Evolutionary conservation across 768 basidiomycete species (phyloP).

Genomic region (Lyophyllum decastes): DNA sequence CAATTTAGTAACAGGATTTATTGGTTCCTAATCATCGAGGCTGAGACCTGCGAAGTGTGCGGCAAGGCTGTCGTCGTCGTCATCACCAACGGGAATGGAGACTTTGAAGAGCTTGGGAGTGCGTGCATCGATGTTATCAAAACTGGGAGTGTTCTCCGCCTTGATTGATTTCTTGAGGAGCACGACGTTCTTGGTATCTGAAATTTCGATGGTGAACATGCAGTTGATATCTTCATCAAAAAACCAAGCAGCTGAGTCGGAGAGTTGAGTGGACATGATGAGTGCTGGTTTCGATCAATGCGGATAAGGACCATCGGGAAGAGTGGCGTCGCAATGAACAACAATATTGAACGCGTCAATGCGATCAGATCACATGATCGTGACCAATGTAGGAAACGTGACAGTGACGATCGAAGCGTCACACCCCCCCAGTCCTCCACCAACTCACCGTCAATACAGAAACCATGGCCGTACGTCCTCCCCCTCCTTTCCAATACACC

Average conservation of each 20-base stretch:
- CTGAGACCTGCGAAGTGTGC: neutral
- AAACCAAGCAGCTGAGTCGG: neutral
- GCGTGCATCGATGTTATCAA: neutral
- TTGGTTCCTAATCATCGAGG: neutral
- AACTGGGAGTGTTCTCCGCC: neutral
- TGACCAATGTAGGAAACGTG: neutral
- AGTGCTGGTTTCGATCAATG: no score
- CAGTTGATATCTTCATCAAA: neutral
- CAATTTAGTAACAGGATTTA: neutral
- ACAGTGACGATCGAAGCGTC: conserved; percentile 4
- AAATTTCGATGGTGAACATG: neutral
- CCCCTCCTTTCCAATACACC: neutral
- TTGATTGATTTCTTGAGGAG: neutral
- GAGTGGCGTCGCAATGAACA: no score
- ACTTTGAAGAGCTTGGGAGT: neutral
- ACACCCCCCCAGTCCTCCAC: conserved; percentile 5
- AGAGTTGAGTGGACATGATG: neutral
- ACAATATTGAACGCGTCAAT: no score
- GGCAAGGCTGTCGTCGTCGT: neutral
- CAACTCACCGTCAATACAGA: conserved; percentile 7
- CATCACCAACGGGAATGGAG: neutral
- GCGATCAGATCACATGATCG: no score
- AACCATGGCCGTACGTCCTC: conserved; percentile 38
- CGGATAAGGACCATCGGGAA: no score
- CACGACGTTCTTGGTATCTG: neutral